phyloP scores from a whole-genome alignment of 129 eudicot species.

The Scalesia atractyloides region DNA sequence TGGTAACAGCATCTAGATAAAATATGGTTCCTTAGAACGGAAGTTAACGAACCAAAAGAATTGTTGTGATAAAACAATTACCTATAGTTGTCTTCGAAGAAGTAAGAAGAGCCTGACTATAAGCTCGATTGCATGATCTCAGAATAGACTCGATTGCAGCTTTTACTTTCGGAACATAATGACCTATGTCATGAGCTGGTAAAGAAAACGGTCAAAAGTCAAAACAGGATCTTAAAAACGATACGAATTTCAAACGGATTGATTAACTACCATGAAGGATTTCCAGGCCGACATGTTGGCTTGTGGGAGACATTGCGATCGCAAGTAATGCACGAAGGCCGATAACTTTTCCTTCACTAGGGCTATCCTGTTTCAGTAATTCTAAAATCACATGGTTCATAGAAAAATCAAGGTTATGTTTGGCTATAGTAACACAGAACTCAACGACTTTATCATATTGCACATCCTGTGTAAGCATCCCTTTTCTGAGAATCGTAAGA shows the following conservation, averaged over 20 bases:
- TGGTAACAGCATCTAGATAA: slow-evolving; percentile 78
- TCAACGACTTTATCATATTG: slow-evolving; percentile 98
- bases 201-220: slow-evolving; percentile 20
- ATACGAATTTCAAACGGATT: slow-evolving; percentile 16
- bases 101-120: slow-evolving; percentile 95
- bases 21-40: slow-evolving; percentile 18
- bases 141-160: slow-evolving; percentile 92
- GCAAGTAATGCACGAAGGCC: slow-evolving; percentile 99
- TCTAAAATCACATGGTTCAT: slow-evolving; percentile 94
- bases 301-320: slow-evolving; percentile 91
- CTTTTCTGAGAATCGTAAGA: slow-evolving; percentile 73
- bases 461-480: slow-evolving; percentile 97
- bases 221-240: slow-evolving; percentile 2
- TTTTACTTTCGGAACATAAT: slow-evolving; percentile 95
- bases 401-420: slow-evolving; percentile 95
- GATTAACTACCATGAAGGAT: slow-evolving; percentile 78
- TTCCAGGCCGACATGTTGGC: slow-evolving; percentile 91
- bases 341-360: slow-evolving; percentile 96
- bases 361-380: slow-evolving; percentile 92
- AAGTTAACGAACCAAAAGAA: slow-evolving; percentile 7
- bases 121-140: slow-evolving; percentile 86
- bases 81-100: slow-evolving; percentile 95
- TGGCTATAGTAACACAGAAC: slow-evolving; percentile 96
- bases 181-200: slow-evolving; percentile 95
- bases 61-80: slow-evolving; percentile 26